A percentile compares a stretch with the other conserved stretches of the same genome.
Conservation (phyloP, 805 yeast genomes). For the Nakazawaea wyomingensis region DNA sequence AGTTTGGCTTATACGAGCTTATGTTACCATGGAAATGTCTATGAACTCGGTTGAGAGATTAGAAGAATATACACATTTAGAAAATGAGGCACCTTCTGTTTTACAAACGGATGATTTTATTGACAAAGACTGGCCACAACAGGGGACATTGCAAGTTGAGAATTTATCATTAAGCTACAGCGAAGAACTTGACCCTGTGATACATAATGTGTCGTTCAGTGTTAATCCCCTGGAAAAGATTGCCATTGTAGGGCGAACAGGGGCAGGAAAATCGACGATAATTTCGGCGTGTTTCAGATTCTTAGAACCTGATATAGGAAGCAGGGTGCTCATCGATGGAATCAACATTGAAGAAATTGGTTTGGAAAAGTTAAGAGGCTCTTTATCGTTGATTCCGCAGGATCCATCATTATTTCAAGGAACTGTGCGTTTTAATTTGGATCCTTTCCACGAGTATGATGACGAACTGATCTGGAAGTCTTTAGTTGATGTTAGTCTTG, state of each 20-base stretch:
- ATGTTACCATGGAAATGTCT: conserved; percentile 88
- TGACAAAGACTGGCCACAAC: conserved; percentile 47
- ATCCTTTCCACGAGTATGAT: conserved; percentile 40
- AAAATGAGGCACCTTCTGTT: conserved; percentile 68
- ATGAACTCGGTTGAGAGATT: conserved; percentile 89
- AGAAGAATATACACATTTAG: conserved; percentile 64
- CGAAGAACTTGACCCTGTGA: conserved; percentile 62
- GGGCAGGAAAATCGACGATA: conserved; percentile 78
- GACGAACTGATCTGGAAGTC: conserved; percentile 47
- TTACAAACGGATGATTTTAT: conserved; percentile 34
- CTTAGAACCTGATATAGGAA: conserved; percentile 55
- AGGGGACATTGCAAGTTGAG: conserved; percentile 53
- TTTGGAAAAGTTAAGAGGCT: conserved; percentile 58
- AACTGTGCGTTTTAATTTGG: conserved; percentile 44
- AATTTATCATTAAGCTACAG: conserved; percentile 69
- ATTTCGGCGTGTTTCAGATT: conserved; percentile 71
- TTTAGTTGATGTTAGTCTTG: conserved; percentile 43
- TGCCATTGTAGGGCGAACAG: conserved; percentile 87
- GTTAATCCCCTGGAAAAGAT: conserved; percentile 67
- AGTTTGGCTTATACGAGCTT: conserved; percentile 91
- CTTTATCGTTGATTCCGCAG: conserved; percentile 73
- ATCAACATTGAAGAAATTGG: conserved; percentile 55
- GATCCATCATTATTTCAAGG: conserved; percentile 61
- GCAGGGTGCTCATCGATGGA: conserved; percentile 59
- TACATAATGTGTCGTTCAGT: conserved; percentile 49